Evolutionary conservation across 2,329 filamentous ascomycete species (phyloP).

Genomic region (Penicillium sp.): DNA sequence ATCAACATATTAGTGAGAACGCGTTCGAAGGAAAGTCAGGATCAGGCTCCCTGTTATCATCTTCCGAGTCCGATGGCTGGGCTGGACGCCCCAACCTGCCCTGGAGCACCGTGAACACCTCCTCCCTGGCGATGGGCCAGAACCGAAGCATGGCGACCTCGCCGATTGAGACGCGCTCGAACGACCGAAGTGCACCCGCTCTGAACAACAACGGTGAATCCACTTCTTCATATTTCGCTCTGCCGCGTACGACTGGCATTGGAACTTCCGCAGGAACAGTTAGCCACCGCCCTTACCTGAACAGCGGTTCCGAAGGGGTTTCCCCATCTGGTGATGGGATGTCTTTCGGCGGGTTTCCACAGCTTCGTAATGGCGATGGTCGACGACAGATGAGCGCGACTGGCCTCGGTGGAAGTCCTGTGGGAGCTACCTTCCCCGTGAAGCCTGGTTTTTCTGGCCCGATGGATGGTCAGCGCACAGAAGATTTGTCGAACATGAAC

Average conservation of each 20-base stretch:
- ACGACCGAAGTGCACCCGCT: slow-evolving; percentile 43
- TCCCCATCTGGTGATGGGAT: slow-evolving; percentile 40
- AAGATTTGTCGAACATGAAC: slow-evolving; percentile 34
- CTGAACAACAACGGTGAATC: slow-evolving; percentile 49
- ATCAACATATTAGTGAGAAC: slow-evolving; percentile 33
- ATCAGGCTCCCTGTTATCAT: slow-evolving; percentile 69
- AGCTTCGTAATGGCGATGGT: slow-evolving; percentile 39
- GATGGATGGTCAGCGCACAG: slow-evolving; percentile 34
- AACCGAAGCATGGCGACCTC: slow-evolving; percentile 58
- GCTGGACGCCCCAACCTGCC: slow-evolving; percentile 54
- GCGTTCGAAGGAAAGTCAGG: slow-evolving; percentile 64
- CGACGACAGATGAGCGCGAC: slow-evolving; percentile 37
- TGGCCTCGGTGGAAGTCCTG: slow-evolving; percentile 36
- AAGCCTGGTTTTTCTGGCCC: slow-evolving; percentile 36
- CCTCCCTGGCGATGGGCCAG: slow-evolving; percentile 50
- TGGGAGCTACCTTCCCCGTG: slow-evolving; percentile 34
- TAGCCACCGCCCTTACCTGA: slow-evolving; percentile 39
- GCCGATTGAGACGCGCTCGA: slow-evolving; percentile 60
- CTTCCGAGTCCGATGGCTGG: slow-evolving; percentile 72
- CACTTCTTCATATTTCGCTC: slow-evolving; percentile 50
- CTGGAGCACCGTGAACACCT: slow-evolving; percentile 62
- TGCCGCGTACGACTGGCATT: slow-evolving; percentile 51
- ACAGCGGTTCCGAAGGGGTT: slow-evolving; percentile 36
- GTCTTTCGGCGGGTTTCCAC: slow-evolving; percentile 34
- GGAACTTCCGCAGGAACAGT: slow-evolving; percentile 32